A percentile compares a stretch with the other conserved stretches of the same genome.
Conservation (phyloP, 768 basidiomycete species). For the Pleurotus pulmonarius region DNA sequence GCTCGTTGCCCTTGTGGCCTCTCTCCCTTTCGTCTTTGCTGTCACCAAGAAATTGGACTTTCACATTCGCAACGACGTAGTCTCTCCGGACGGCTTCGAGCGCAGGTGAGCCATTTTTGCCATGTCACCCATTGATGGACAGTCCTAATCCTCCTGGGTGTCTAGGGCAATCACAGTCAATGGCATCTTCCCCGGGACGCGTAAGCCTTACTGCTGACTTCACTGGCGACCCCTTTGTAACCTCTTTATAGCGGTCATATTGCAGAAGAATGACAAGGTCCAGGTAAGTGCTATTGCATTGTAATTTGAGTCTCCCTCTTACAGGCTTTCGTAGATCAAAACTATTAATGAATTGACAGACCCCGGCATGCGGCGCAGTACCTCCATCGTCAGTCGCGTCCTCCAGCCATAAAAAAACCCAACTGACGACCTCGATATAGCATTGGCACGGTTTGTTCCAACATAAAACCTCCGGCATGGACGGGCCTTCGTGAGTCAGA, state of each 20-base stretch:
- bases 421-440: slow-evolving; percentile 10
- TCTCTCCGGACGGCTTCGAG: slow-evolving; percentile 20
- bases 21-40: slow-evolving; percentile 13
- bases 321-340: slow-evolving; percentile 15
- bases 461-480: slow-evolving; percentile 29
- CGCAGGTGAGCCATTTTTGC: slow-evolving; percentile 11
- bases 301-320: background rate
- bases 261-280: slow-evolving; percentile 23
- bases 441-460: slow-evolving; percentile 35
- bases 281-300: slow-evolving; percentile 3
- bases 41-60: slow-evolving; percentile 11
- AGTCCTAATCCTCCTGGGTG: background rate
- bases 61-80: slow-evolving; percentile 14
- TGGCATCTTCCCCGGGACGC: slow-evolving; percentile 23
- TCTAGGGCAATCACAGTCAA: slow-evolving; percentile 22
- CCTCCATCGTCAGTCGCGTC: slow-evolving; percentile 20
- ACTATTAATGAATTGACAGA: slow-evolving; percentile 22
- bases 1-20: slow-evolving; percentile 4
- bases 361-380: slow-evolving; percentile 26
- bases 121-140: background rate
- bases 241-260: slow-evolving; percentile 9
- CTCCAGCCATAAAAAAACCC: background rate
- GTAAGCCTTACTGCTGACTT: background rate
- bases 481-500: slow-evolving; percentile 30
- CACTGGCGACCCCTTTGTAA: background rate